These are phyloP conservation scores for Nematocida ausubeli DNA, from an alignment of 371 early-diverging fungal species.

Conservation along the genomic window DNA sequence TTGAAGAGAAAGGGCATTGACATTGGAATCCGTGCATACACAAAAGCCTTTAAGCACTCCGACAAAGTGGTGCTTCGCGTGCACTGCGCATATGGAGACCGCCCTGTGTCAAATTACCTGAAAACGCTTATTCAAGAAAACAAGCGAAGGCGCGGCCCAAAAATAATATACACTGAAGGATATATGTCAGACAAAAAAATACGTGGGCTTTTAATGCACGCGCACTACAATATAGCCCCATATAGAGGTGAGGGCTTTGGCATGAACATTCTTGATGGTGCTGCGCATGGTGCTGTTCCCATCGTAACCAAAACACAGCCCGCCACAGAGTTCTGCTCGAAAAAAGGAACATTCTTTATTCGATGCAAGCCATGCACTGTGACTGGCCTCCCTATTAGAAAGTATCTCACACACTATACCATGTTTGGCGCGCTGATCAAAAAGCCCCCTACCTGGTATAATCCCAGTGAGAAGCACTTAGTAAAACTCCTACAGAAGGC, in stretches of 20 bases:
- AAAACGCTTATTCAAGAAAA: constrained; percentile 1
- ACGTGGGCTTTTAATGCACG: constrained; percentile 5
- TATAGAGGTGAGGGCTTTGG: constrained; percentile 53
- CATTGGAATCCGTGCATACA: constrained; percentile 24
- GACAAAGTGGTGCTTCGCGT: constrained; percentile 49
- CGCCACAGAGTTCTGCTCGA: constrained; percentile 41
- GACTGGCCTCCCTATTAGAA: background rate
- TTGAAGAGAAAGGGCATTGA: constrained; percentile 43
- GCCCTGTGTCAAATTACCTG: background rate
- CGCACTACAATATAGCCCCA: constrained; percentile 40
- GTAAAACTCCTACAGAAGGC: constrained; percentile 26
- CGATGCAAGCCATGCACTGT: constrained; percentile 10
- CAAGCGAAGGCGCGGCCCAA: constrained; percentile 18
- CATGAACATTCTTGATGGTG: constrained; percentile 37
- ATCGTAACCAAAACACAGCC: constrained; percentile 35
- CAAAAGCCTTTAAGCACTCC: constrained; percentile 9
- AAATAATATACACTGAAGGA: constrained; percentile 25
- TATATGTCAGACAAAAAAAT: background rate
- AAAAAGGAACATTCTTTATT: constrained; percentile 14
- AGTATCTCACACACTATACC: background rate
- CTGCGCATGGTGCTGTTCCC: constrained; percentile 37
- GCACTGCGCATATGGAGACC: constrained; percentile 39
- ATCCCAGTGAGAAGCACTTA: constrained; percentile 10
- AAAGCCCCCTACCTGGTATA: constrained; percentile 19
- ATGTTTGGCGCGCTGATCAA: constrained; percentile 14